Conservation (phyloP, 2,329 filamentous ascomycete genomes). For the Raffaelea albimanens region DNA sequence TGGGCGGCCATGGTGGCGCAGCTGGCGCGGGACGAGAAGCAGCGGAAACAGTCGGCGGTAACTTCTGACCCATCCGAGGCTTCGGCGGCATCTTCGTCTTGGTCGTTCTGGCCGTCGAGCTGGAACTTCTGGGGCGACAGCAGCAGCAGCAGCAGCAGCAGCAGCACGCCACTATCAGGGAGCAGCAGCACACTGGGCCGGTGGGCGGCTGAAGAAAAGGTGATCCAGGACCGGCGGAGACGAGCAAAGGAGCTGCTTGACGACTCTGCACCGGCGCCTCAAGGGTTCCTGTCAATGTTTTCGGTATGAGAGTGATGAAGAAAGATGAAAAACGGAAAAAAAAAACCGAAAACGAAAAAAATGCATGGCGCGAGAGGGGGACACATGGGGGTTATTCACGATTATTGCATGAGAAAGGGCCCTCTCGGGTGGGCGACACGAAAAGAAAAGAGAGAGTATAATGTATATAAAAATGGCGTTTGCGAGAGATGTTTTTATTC, state of each 20-base stretch:
- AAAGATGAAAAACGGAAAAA: neutral
- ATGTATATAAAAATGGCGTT: too few relatives aligned
- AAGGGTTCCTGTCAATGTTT: slow-evolving; percentile 8
- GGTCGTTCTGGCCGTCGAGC: slow-evolving; percentile 15
- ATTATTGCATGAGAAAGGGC: too few relatives aligned
- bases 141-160: slow-evolving; percentile 14
- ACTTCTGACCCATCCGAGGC: neutral
- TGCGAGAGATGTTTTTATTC: too few relatives aligned
- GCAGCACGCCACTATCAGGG: slow-evolving; percentile 22
- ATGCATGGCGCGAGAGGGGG: neutral
- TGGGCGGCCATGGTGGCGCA: slow-evolving; percentile 73
- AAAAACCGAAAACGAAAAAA: neutral
- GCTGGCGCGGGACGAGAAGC: slow-evolving; percentile 44
- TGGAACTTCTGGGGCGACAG: slow-evolving; percentile 32
- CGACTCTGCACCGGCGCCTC: slow-evolving; percentile 28
- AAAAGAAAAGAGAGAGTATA: too few relatives aligned
- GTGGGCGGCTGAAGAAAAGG: slow-evolving; percentile 46
- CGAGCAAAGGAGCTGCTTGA: slow-evolving; percentile 44
- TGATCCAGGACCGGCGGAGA: slow-evolving; percentile 41
- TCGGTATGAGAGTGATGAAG: slow-evolving; percentile 1
- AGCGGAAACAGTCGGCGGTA: slow-evolving; percentile 16
- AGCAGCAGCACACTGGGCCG: slow-evolving; percentile 28
- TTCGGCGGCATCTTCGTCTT: slow-evolving; percentile 10
- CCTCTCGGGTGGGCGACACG: too few relatives aligned
- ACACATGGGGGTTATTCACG: too few relatives aligned